Conservation (phyloP, 1,284 basidiomycete species). For the Apiotrichum akiyoshidainum region DNA sequence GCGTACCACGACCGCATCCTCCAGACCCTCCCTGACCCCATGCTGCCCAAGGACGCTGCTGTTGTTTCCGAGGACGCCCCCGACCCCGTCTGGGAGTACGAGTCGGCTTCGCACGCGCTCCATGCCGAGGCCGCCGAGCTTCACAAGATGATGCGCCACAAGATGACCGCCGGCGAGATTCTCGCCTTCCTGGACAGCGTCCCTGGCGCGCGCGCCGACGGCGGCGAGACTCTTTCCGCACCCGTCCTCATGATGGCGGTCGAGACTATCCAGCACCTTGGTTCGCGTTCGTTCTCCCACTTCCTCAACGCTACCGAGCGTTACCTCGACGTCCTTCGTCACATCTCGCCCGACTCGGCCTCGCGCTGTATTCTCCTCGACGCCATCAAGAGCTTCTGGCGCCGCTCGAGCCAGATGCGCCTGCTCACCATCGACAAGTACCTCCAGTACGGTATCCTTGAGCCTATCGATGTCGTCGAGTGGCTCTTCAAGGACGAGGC, state of each 20-base stretch:
- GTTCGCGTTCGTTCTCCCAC: slow-evolving; percentile 94
- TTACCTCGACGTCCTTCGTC: slow-evolving; percentile 83
- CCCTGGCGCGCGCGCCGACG: slow-evolving; percentile 37
- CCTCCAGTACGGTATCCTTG: slow-evolving; percentile 96
- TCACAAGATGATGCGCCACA: slow-evolving; percentile 71
- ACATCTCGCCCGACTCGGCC: slow-evolving; percentile 59
- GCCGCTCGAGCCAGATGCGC: slow-evolving; percentile 74
- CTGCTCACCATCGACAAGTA: slow-evolving; percentile 93
- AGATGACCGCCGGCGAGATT: slow-evolving; percentile 68
- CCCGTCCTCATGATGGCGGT: slow-evolving; percentile 75
- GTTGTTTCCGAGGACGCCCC: slow-evolving; percentile 73
- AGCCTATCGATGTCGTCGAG: slow-evolving; percentile 82
- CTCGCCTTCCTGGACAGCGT: slow-evolving; percentile 70
- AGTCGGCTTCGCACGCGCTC: slow-evolving; percentile 70
- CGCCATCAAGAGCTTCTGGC: slow-evolving; percentile 74
- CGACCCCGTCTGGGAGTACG: slow-evolving; percentile 78
- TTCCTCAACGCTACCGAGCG: slow-evolving; percentile 96
- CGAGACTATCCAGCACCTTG: slow-evolving; percentile 85
- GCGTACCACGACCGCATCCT: slow-evolving; percentile 91
- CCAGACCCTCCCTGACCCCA: slow-evolving; percentile 78
- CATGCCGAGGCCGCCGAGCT: slow-evolving; percentile 77
- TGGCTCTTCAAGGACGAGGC: slow-evolving; percentile 67
- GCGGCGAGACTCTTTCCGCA: slow-evolving; percentile 58
- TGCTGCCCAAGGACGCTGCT: slow-evolving; percentile 56
- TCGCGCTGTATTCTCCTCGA: slow-evolving; percentile 62